Conservation (phyloP, 352 stramenopile genomes). For the Pythium guiyangense region DNA sequence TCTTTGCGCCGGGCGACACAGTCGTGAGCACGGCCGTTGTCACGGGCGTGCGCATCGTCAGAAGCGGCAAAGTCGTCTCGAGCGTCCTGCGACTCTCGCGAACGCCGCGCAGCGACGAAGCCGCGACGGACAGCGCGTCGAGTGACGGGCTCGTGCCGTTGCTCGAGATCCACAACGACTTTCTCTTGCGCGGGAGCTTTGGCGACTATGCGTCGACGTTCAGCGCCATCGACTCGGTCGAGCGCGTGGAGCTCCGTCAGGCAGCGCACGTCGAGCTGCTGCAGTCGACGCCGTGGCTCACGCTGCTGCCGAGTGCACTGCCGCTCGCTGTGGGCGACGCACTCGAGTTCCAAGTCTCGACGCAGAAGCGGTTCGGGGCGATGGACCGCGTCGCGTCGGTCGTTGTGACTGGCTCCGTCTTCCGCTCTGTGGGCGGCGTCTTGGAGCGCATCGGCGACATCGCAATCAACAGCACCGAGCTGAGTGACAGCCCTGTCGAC, state of each 20-base stretch:
- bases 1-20: conserved; percentile 63
- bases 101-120: conserved; percentile 29
- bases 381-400: conserved; percentile 34
- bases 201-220: conserved; percentile 77
- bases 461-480: conserved; percentile 28
- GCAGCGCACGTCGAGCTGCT: conserved; percentile 46
- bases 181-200: conserved; percentile 81
- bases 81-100: conserved; percentile 64
- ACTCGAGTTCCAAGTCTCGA: conserved; percentile 46
- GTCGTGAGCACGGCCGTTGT: conserved; percentile 73
- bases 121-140: not conserved
- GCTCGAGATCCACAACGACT: conserved; percentile 78
- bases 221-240: conserved; percentile 29
- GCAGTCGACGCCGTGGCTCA: conserved; percentile 64
- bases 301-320: conserved; percentile 17
- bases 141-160: conserved; percentile 34
- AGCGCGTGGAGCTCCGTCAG: conserved; percentile 30
- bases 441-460: conserved; percentile 28
- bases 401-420: conserved; percentile 42
- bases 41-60: conserved; percentile 65
- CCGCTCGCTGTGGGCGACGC: conserved; percentile 36
- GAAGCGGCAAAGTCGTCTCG: conserved; percentile 77
- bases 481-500: conserved; percentile 44
- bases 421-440: conserved; percentile 30
- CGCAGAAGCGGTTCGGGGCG: conserved; percentile 52